Base-by-base conservation (phyloP, 352 stramenopile species). In the Globisporangium rhizosaccharum region DNA sequence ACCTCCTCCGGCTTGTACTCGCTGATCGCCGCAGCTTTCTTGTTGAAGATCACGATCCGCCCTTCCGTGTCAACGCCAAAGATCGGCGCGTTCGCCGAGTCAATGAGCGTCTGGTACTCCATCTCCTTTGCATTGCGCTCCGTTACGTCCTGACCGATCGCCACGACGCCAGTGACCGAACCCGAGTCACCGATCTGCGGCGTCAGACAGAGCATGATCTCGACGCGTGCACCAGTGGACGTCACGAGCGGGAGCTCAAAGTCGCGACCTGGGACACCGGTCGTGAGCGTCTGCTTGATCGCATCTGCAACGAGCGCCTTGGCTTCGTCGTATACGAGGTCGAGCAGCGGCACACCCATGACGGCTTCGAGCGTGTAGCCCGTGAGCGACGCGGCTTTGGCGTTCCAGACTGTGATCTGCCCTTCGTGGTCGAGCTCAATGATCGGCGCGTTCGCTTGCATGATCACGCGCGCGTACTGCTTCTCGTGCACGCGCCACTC, bases 1-100 rank as follows among this genome's bases (percentile, higher is more conserved):
- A 94, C 88, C 67, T 98, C 91, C 7, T 85, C 73, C 11, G 86
- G 84, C 44, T 69, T 74, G 62, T 93, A 98, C 54, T 96, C 91
- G 41, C 85, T 97, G 49, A 92, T 82, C 57, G 89, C 85, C 26
- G 79, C 74, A 0, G 87, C 90, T 67, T 96, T 97, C 45, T 96
- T 86, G 67, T 98, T 98, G 70, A 96, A 97, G 15, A 92, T 82
- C 14, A 86, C 81, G 18, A 92, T 72, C 17, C 63, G 61, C 6
- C 74, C 71, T 6, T 85, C 59, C 11, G 70, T 75, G 45, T 90
- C 76, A 17, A 92, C 78, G 5, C 76, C 82, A 51, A 94, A 90
- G 56, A 89, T 90, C 30, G 82, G 84, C 5, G 84, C 84, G 44
- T 94, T 92, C 2, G 82, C 84, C 4, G 76, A 76, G 52, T 94